Evolutionary conservation across 2,329 filamentous ascomycete genomes (phyloP).

Genomic region (Mycosphaerella sp.): DNA sequence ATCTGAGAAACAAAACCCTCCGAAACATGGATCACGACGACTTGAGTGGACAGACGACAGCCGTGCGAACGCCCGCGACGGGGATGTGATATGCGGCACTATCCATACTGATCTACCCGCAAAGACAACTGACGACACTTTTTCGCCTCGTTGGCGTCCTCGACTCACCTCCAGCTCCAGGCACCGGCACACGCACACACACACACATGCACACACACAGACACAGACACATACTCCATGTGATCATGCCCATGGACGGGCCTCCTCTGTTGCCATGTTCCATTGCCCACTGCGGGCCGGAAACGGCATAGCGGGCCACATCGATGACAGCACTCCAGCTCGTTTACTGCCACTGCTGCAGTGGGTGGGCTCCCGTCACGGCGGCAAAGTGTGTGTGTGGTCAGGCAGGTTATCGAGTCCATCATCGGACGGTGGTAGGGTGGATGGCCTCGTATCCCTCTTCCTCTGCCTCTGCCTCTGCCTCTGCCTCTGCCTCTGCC

Average conservation of each 20-base stretch:
- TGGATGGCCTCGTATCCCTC: no score
- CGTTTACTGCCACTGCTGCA: no score
- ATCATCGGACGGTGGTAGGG: no score
- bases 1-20: slow-evolving; percentile 16
- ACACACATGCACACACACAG: no score
- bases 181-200: no score
- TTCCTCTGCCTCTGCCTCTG: no score
- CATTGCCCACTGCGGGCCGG: slow-evolving; percentile 10
- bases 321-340: no score
- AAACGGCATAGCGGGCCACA: slow-evolving; percentile 8
- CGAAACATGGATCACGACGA: slow-evolving; percentile 11
- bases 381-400: no score
- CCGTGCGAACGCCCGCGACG: slow-evolving; percentile 16
- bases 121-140: not conserved
- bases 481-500: not conserved
- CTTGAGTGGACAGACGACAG: slow-evolving; percentile 12
- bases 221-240: not conserved
- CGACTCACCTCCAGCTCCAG: not conserved
- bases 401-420: no score
- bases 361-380: no score
- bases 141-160: slow-evolving; percentile 1
- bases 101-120: slow-evolving; percentile 10
- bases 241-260: not conserved
- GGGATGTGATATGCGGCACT: slow-evolving; percentile 12
- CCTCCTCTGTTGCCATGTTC: not conserved